Conservation (phyloP, 208 protist species). For the Borovskyia barvae region DNA sequence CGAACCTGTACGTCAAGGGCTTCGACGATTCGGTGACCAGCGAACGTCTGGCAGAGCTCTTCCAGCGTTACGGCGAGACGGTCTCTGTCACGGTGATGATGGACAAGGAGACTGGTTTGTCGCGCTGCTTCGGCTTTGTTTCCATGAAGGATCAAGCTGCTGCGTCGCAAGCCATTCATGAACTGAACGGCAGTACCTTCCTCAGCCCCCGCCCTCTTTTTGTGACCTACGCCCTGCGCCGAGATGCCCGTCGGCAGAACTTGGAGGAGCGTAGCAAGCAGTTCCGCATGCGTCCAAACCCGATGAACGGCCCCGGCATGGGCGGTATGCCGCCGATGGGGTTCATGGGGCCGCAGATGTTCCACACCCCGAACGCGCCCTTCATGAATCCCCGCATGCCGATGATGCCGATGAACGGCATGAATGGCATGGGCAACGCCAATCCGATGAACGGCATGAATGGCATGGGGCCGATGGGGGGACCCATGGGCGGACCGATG, state of each 20-base stretch:
- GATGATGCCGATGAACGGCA: conserved; percentile 68
- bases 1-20: conserved; percentile 99
- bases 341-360: conserved; percentile 53
- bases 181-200: conserved; percentile 96
- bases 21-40: conserved; percentile 96
- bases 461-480: conserved; percentile 26
- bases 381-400: conserved; percentile 78
- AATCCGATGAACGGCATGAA: conserved; percentile 34
- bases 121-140: conserved; percentile 98
- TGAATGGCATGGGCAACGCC: conserved; percentile 34
- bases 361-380: conserved; percentile 66
- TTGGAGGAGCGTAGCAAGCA: conserved; percentile 91
- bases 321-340: conserved; percentile 35
- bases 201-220: conserved; percentile 96
- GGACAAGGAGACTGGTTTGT: conserved; percentile 90
- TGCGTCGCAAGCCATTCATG: conserved; percentile 94
- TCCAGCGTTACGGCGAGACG: conserved; percentile 96
- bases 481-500: conserved; percentile 15
- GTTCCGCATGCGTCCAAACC: conserved; percentile 72
- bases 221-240: conserved; percentile 96
- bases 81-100: conserved; percentile 96
- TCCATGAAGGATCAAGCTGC: conserved; percentile 96
- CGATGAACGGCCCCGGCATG: conserved; percentile 63
- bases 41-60: conserved; percentile 94
- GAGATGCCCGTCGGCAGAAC: conserved; percentile 94